phyloP scores from a whole-genome alignment of 768 basidiomycete species.

The Hortiboletus campestris region DNA sequence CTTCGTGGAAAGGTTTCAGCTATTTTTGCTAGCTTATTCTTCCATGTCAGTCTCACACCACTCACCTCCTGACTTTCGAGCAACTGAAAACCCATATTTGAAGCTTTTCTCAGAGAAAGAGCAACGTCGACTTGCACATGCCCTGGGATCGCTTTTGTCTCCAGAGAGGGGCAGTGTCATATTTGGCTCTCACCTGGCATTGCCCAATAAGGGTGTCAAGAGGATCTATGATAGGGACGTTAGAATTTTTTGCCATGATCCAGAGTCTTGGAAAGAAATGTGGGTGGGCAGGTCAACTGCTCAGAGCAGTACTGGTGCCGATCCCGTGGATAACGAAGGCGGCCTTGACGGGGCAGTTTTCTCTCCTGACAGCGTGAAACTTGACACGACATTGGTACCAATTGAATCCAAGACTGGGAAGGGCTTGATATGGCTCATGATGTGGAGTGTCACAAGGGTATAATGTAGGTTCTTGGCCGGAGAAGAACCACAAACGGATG shows the following conservation, averaged over 20 bases:
- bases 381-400: conserved; percentile 23
- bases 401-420: neutral
- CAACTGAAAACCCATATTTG: conserved; percentile 18
- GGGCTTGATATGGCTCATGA: conserved; percentile 1
- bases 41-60: conserved; percentile 29
- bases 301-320: neutral
- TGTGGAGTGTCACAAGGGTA: conserved; percentile 21
- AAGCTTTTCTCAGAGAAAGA: conserved; percentile 28
- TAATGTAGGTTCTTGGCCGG: neutral
- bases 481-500: too few species aligned
- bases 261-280: conserved; percentile 27
- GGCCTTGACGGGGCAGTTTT: conserved; percentile 20
- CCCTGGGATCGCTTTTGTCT: conserved; percentile 28
- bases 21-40: conserved; percentile 50
- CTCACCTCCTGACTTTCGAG: conserved; percentile 20
- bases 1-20: conserved; percentile 46
- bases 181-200: conserved; percentile 30
- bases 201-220: conserved; percentile 7
- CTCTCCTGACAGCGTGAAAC: conserved; percentile 31
- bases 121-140: conserved; percentile 25
- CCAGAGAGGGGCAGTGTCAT: conserved; percentile 28
- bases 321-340: neutral
- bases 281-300: conserved; percentile 17
- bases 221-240: conserved; percentile 1
- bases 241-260: conserved; percentile 25